Base-by-base conservation (phyloP, 768 basidiomycete genomes). In the Mycena galericulata region DNA sequence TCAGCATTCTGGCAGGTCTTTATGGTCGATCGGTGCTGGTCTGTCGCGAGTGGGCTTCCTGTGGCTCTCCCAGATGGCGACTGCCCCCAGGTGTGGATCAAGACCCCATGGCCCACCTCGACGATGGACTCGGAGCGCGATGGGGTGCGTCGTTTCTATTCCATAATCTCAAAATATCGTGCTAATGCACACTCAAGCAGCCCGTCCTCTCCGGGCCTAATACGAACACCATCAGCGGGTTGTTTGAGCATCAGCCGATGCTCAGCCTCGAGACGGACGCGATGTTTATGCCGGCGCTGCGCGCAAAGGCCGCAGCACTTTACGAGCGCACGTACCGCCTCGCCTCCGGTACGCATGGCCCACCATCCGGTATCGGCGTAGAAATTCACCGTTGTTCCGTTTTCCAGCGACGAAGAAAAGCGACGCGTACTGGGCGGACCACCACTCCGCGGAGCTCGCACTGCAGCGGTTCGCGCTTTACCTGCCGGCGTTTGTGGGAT, bases 1-100 rank as follows among this genome's bases (percentile, higher is more conserved):
- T 78, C 84, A 7, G 82, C 85, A 10, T 89, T 90, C 75, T 90
- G 89, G 89, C 87, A 89, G 75, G 82, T 88, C 22, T 89, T 87
- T 72, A 84, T 85, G 75, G 82, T 89, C n/a, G 89, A 90, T 70
- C 82, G 88, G 29, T 85, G 85, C 32, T 90, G 89, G 88, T 83
- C 87, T 18, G 84, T 86, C 8, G 85, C 83, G 3, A 85, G 84
- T 69, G 87, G 86, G 4, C 79, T 89, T 30, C 87, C 87, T 12
- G 81, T 85, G 20, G 87, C 85, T 2, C 79, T 88, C 6, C 84
- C 87, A 12, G 86, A 88, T 60, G 84, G 85, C 55, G 83, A 85
- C 58, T 78, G 80, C 57, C 80, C 83, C 7, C 83, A 83, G 61
- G 82, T 82, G 46, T 79, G 82, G 41, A 86, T 90, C 59, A 84